Evolutionary conservation across 345 rosid species (phyloP), one percentile per base, ranked within the genome.

Genomic region (Mangifera indica): DNA sequence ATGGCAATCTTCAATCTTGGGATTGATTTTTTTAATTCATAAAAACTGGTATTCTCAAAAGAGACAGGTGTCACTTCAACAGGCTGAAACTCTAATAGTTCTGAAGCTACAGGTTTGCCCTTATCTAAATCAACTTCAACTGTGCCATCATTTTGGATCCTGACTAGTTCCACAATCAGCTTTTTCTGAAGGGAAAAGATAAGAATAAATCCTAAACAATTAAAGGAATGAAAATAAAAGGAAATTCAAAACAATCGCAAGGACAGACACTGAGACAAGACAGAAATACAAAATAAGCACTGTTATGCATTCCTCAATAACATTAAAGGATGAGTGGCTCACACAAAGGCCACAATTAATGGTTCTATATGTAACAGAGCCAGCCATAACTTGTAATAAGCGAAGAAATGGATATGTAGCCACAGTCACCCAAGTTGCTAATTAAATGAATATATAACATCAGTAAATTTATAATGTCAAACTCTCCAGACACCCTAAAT

Each of bases 141-240:
- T 0, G 96, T 95, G 71, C 99, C 99, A 45, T 95, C 96, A 67
- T 87, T 91, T 87, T 95, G 98, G 77, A 91, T 89, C 78, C 83
- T 89, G 73, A 95, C 91, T 60, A 95, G 85, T 81, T 95, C 89
- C 66, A 89, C 87, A 76, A 91, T 87, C 59, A 95, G 87, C 74
- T 91, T 89, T 75, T 88, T 84, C 99, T 95, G 88, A 72, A 49
- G 74, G 56, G 72, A 45, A 61, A 63, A 44, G 24, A 70, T 44
- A 15, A 49, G 63, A 37, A 77, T 59, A 65, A 76, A 52, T 37
- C 37, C 69, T 13, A 21, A 37, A 72, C 52, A 63, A 32, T 17
- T 10, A 8, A 20, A 34, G 60, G 46, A 63, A 73, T 72, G 46
- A 49, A 66, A 29, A 29, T 29, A 29, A 29, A 73, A 72, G 46